Evolutionary conservation across 345 rosid genomes (phyloP), one percentile per base, ranked within the genome.

Genomic region (Punica granatum): DNA sequence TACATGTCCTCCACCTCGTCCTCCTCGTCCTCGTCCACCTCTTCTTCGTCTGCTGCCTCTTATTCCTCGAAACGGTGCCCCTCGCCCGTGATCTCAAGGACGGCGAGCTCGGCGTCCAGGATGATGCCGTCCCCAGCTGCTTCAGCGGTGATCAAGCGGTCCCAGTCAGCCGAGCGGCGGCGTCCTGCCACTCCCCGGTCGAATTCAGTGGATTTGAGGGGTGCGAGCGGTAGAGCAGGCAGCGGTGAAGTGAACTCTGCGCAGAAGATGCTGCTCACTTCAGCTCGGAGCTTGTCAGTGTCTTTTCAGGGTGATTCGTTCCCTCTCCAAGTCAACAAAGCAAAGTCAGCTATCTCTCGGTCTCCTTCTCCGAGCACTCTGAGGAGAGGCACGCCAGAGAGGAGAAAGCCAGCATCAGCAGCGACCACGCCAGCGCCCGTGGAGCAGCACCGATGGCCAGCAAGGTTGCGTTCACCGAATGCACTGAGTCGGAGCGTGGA

Each of bases 221-320:
- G 32, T 12, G 69, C 51, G 18, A 30, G 62, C 34, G 13, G 61
- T 12, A 58, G 26, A 32, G 62, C 59, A 16, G 69, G 56, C 42
- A 56, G 31, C 11, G 72, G 83, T 19, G 87, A 86, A 31, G 35
- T 84, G 63, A 80, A 87, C 8, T 72, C 82, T 49, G 86, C 88
- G 72, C 90, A 86, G 83, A 84, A 71, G 75, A 73, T 86, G 89
- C 72, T 89, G 73, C 73, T 81, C 71, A 78, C 87, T 63, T 89
- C 96, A 19, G 81, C 90, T 58, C 86, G 95, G 79, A 83, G 92
- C 77, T 72, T 91, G 77, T 84, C 91, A 10, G 86, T 86, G 39
- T 86, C 97, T 65, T 89, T 89, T 85, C 97, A 87, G 72, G 91
- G 87, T 2, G 96, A 83, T 66, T 90, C 94, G 43, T 88, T 86